phyloP scores from a whole-genome alignment of 257 asterid genomes.

The Petrea volubilis region DNA sequence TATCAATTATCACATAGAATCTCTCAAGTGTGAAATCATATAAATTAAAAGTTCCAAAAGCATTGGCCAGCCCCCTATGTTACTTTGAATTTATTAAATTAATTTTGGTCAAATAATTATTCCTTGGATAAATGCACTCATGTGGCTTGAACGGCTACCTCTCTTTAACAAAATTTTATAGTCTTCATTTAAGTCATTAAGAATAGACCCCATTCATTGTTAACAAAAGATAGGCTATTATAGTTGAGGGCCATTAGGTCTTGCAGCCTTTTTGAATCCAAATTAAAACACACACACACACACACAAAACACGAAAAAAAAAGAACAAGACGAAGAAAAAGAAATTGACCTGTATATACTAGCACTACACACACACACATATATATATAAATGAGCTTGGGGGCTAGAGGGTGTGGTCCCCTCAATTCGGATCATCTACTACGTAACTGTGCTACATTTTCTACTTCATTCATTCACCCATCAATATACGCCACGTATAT shows the following conservation, averaged over 20 bases:
- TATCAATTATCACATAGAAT: background rate
- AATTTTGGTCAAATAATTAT: constrained; percentile 16
- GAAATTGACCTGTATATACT: background rate
- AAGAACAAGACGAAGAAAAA: background rate
- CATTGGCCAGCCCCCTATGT: constrained; percentile 23
- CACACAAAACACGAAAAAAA: background rate
- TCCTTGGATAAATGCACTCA: constrained; percentile 22
- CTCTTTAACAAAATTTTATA: constrained; percentile 28
- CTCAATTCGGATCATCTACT: no score
- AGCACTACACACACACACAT: no score
- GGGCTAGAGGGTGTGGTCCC: no score
- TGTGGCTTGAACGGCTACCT: constrained; percentile 43
- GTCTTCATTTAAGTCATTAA: constrained; percentile 22
- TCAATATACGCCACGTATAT: no score
- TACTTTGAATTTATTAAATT: constrained; percentile 13
- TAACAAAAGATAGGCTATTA: constrained; percentile 22
- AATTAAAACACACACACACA: background rate
- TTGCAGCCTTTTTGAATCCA: background rate
- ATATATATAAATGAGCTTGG: background rate
- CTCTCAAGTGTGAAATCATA: background rate
- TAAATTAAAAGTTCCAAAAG: constrained; percentile 6
- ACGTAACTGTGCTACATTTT: no score
- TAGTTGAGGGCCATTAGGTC: background rate
- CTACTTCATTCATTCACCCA: no score
- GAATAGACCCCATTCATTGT: constrained; percentile 5